A percentile compares a stretch with the other conserved stretches of the same genome.
Evolutionary conservation across 2,329 filamentous ascomycete species (phyloP).

Genomic region (Phaeoacremonium minimum): DNA sequence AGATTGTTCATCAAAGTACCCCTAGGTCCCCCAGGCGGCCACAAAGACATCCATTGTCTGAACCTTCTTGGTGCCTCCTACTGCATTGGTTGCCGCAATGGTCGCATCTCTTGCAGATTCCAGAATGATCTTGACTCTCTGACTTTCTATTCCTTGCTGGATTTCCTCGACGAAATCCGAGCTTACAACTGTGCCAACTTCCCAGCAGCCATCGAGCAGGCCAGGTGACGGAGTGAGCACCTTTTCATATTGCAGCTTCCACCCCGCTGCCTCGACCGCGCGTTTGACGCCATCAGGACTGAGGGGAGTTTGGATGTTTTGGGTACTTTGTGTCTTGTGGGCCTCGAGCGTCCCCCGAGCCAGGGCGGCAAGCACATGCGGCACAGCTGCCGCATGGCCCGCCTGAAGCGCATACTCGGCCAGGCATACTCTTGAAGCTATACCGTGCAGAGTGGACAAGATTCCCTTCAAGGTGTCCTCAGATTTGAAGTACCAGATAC

Average conservation of each 20-base stretch:
- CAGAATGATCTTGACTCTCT: constrained; percentile 21
- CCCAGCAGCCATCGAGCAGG: constrained; percentile 43
- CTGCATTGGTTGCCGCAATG: constrained; percentile 18
- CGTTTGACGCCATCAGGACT: constrained; percentile 33
- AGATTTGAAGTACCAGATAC: constrained; percentile 48
- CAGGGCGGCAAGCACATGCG: constrained; percentile 49
- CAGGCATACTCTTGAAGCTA: constrained; percentile 30
- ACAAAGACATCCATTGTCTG: constrained; percentile 40
- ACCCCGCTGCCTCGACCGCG: constrained; percentile 28
- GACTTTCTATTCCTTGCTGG: constrained; percentile 17
- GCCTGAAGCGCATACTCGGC: constrained; percentile 42
- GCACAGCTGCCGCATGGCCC: constrained; percentile 27
- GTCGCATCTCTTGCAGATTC: constrained; percentile 25
- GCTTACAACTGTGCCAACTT: constrained; percentile 27
- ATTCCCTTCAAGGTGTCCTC: constrained; percentile 26
- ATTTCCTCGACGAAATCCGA: constrained; percentile 25
- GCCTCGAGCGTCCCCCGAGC: constrained; percentile 37
- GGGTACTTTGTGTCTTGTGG: constrained; percentile 26
- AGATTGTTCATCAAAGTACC: no score
- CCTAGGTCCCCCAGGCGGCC: no score
- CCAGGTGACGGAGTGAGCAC: constrained; percentile 28
- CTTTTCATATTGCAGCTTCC: constrained; percentile 27
- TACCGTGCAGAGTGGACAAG: constrained; percentile 26
- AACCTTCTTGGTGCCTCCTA: constrained; percentile 21
- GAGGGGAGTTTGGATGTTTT: constrained; percentile 44